Evolutionary conservation across 2,329 filamentous ascomycete species (phyloP).

Genomic region (Calonectria pseudoreteaudii): DNA sequence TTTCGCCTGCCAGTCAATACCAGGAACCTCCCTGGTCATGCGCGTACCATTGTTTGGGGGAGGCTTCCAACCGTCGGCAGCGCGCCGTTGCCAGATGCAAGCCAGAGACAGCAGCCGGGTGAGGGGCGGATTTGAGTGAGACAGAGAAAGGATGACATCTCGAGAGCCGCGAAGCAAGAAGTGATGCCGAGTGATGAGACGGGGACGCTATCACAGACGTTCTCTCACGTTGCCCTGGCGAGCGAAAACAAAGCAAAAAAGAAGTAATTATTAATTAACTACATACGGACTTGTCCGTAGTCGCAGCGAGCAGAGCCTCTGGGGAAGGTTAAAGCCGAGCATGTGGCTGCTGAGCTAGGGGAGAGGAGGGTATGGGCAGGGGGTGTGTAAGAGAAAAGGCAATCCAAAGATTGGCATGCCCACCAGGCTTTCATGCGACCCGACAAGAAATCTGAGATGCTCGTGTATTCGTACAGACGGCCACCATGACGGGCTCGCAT

Average conservation of each 20-base stretch:
- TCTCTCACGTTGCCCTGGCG: neutral
- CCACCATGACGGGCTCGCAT: neutral
- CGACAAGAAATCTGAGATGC: neutral
- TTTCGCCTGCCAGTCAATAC: slow-evolving; percentile 14
- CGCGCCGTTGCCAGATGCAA: neutral
- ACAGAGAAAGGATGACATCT: neutral
- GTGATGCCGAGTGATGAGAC: neutral
- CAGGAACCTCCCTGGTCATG: slow-evolving; percentile 13
- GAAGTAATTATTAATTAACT: neutral
- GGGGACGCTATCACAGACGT: neutral
- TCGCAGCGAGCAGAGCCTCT: slow-evolving; percentile 6
- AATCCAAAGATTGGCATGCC: slow-evolving; percentile 15
- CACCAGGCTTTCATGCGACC: slow-evolving; percentile 9
- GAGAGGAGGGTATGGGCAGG: neutral
- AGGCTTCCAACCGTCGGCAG: slow-evolving; percentile 11
- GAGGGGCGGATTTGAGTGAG: neutral
- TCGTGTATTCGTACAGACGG: slow-evolving; percentile 4
- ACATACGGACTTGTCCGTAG: slow-evolving; percentile 11
- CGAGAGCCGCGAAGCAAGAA: neutral
- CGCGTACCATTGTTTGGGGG: slow-evolving; percentile 14
- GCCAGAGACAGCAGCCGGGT: neutral
- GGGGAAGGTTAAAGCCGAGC: slow-evolving; percentile 16
- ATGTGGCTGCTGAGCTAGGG: slow-evolving; percentile 5
- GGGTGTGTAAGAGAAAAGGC: neutral
- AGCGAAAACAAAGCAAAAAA: slow-evolving; percentile 1